A percentile compares a stretch with the other conserved stretches of the same genome.
These are phyloP conservation scores for Cladosporium sp. DNA, from an alignment of 2,329 filamentous ascomycete genomes.

Conservation along the genomic window DNA sequence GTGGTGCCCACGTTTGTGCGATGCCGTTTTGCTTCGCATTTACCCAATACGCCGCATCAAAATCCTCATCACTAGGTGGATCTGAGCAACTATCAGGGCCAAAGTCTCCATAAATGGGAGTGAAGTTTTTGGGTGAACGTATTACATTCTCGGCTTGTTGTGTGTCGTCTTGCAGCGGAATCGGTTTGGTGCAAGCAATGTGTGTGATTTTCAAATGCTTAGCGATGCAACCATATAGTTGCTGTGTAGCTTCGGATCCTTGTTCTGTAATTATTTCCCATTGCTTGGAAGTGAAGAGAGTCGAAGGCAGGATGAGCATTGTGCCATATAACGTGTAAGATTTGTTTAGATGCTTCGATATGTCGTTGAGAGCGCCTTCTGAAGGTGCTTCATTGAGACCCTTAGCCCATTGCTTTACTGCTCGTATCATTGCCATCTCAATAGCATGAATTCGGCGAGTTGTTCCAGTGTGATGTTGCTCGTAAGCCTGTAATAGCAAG, in stretches of 20 bases:
- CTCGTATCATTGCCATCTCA: background rate
- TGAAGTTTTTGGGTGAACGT: conserved; percentile 65
- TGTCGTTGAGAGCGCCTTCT: background rate
- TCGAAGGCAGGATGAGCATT: conserved; percentile 52
- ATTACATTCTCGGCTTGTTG: conserved; percentile 56
- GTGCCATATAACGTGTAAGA: conserved; percentile 54
- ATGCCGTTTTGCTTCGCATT: conserved; percentile 70
- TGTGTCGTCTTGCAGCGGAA: conserved; percentile 32
- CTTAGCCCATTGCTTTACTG: background rate
- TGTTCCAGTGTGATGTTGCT: too few species aligned
- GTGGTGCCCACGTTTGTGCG: conserved; percentile 77
- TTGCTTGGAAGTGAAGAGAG: conserved; percentile 36
- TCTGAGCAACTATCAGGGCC: conserved; percentile 44
- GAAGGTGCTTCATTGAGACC: background rate
- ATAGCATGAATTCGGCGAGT: too few species aligned
- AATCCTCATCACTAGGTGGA: conserved; percentile 45
- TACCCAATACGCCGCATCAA: conserved; percentile 71
- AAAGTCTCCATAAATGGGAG: conserved; percentile 69
- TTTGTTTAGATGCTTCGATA: conserved; percentile 15
- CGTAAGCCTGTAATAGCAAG: too few species aligned
- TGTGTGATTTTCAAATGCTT: conserved; percentile 47
- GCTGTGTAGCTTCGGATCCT: conserved; percentile 25
- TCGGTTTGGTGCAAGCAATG: conserved; percentile 56
- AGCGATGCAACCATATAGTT: conserved; percentile 41
- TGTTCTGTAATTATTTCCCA: conserved; percentile 35